A percentile compares a stretch with the other conserved stretches of the same genome.
Evolutionary conservation across 2,329 filamentous ascomycete species (phyloP).

Genomic region (Mariannaea sp.): DNA sequence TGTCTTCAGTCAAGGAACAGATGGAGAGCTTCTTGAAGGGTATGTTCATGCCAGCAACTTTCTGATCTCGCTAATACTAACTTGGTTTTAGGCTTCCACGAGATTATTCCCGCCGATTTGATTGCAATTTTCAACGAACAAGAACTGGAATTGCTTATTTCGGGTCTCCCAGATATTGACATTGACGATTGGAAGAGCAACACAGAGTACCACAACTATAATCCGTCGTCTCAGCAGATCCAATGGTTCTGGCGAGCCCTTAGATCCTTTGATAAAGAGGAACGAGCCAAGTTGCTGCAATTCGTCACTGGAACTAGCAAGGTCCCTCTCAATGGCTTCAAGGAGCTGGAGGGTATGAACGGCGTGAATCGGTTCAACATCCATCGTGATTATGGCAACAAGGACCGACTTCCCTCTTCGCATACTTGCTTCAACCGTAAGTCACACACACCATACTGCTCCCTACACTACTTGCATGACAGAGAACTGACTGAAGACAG

Average conservation of each 20-base stretch:
- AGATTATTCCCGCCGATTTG: conserved; percentile 92
- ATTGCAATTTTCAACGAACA: conserved; percentile 99
- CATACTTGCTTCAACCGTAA: conserved; percentile 99
- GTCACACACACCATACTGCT: conserved; percentile 52
- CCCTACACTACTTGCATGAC: conserved; percentile 12
- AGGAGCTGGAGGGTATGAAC: conserved; percentile 99
- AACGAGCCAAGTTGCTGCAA: conserved; percentile 93
- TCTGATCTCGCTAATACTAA: conserved; percentile 9
- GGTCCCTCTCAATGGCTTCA: conserved; percentile 97
- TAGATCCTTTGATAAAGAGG: conserved; percentile 97
- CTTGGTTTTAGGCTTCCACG: conserved; percentile 79
- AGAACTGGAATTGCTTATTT: conserved; percentile 94
- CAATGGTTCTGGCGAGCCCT: conserved; percentile 99
- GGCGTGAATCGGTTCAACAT: conserved; percentile 98
- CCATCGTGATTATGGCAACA: conserved; percentile 95
- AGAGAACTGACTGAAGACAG: conserved; percentile 56
- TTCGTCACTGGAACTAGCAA: conserved; percentile 99
- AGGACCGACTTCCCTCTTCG: conserved; percentile 91
- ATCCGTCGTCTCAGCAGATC: conserved; percentile 89
- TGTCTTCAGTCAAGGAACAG: conserved; percentile 91
- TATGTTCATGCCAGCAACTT: conserved; percentile 43
- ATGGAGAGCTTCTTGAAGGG: conserved; percentile 90
- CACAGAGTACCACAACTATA: conserved; percentile 98
- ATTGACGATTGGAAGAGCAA: conserved; percentile 99
- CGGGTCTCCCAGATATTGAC: conserved; percentile 94